phyloP scores from a whole-genome alignment of 2,329 filamentous ascomycete species.

The Aspergillus pseudoglaucus region DNA sequence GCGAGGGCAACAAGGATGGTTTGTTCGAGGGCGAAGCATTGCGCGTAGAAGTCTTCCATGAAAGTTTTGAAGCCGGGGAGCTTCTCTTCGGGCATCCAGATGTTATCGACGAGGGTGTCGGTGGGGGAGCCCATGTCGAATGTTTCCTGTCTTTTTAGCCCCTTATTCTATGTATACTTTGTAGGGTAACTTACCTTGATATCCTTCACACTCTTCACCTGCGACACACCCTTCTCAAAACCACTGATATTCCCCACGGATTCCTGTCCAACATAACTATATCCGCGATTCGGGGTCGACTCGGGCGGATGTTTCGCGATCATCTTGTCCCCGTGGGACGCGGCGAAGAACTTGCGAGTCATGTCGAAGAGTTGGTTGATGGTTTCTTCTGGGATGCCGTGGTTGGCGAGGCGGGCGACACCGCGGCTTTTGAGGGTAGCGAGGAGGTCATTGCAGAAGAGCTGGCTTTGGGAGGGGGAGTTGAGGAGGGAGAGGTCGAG shows the following conservation, averaged over 20 bases:
- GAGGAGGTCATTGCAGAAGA: conserved; percentile 5
- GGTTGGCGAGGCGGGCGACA: conserved; percentile 13
- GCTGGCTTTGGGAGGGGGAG: not conserved
- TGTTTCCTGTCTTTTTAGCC: conserved; percentile 25
- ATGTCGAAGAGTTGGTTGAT: conserved; percentile 10
- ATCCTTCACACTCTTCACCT: conserved; percentile 13
- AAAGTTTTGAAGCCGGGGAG: conserved; percentile 40
- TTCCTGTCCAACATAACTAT: conserved; percentile 25
- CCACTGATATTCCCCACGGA: conserved; percentile 20
- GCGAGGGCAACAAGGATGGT: conserved; percentile 41
- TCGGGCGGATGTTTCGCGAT: conserved; percentile 23
- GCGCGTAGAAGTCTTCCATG: conserved; percentile 34
- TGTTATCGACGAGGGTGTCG: conserved; percentile 36
- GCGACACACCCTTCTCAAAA: conserved; percentile 12
- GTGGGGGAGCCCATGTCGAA: conserved; percentile 43
- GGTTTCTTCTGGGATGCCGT: conserved; percentile 10
- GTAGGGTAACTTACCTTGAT: conserved; percentile 11
- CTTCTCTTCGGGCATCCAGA: conserved; percentile 42
- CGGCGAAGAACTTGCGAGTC: conserved; percentile 14
- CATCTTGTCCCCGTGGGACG: conserved; percentile 22
- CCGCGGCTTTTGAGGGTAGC: conserved; percentile 10
- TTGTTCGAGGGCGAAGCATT: conserved; percentile 35
- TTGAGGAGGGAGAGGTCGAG: not conserved
- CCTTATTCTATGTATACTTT: no score
- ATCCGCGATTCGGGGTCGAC: conserved; percentile 26